Conservation (phyloP, 805 yeast genomes). For the Candida ipomoeae region DNA sequence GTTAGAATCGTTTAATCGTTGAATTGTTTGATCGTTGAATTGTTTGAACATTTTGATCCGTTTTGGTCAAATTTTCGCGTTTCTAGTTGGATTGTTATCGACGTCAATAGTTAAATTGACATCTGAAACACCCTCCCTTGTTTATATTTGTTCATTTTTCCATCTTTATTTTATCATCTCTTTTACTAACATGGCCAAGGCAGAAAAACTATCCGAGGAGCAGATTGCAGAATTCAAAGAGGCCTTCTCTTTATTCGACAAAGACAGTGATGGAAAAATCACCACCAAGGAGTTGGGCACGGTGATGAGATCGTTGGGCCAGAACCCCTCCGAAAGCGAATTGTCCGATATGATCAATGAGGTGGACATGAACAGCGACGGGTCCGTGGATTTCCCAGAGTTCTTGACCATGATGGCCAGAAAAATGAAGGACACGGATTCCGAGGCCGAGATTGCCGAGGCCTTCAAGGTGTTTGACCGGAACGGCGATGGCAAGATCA, state of each 20-base stretch:
- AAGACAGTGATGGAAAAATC: slow-evolving; percentile 95
- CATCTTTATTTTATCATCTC: background rate
- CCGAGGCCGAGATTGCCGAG: slow-evolving; percentile 94
- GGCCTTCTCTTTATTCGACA: slow-evolving; percentile 95
- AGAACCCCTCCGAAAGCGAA: slow-evolving; percentile 94
- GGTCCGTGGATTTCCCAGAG: slow-evolving; percentile 51
- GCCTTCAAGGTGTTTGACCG: slow-evolving; percentile 97
- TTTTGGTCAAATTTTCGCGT: no score
- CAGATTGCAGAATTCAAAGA: slow-evolving; percentile 97
- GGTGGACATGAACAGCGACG: slow-evolving; percentile 94
- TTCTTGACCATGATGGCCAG: slow-evolving; percentile 41
- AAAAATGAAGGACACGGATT: slow-evolving; percentile 93
- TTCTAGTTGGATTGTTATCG: no score
- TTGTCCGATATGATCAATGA: slow-evolving; percentile 96
- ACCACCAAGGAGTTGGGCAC: slow-evolving; percentile 95
- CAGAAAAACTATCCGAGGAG: slow-evolving; percentile 89
- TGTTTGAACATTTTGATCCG: no score
- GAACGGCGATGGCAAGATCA: slow-evolving; percentile 94
- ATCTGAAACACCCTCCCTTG: no score
- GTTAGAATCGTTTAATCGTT: no score
- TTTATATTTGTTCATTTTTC: no score
- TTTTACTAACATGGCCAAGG: slow-evolving; percentile 39
- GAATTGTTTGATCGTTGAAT: no score
- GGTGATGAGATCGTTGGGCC: slow-evolving; percentile 98
- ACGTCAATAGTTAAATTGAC: no score